Conservation (phyloP, 495 filamentous ascomycete genomes). For the Bathelium albidoporum region DNA sequence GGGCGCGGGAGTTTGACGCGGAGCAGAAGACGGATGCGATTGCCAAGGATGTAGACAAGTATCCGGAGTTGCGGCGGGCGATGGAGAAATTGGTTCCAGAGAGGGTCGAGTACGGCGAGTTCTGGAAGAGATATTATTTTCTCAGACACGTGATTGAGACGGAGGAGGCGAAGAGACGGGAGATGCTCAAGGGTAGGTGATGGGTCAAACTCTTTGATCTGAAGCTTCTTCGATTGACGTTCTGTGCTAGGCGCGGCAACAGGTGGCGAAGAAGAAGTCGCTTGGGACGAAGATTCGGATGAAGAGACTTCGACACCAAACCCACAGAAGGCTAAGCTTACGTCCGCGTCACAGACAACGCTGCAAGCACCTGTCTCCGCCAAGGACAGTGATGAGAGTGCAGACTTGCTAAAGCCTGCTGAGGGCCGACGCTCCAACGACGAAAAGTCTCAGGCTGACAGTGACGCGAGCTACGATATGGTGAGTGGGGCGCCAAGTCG, state of each 20-base stretch:
- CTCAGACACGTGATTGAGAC: constrained; percentile 85
- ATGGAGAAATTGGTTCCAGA: constrained; percentile 97
- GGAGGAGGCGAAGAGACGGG: constrained; percentile 83
- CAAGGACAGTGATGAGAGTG: constrained; percentile 21
- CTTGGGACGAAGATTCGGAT: constrained; percentile 75
- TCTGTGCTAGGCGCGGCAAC: constrained; percentile 38
- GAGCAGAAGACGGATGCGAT: constrained; percentile 82
- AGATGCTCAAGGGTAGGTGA: constrained; percentile 76
- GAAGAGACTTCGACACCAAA: constrained; percentile 44
- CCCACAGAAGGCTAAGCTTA: constrained; percentile 17
- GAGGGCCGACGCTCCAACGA: constrained; percentile 66
- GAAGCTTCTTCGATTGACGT: background rate
- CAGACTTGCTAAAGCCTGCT: constrained; percentile 30
- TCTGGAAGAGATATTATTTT: constrained; percentile 97
- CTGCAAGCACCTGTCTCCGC: constrained; percentile 19
- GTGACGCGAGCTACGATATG: constrained; percentile 88
- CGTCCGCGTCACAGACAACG: constrained; percentile 14
- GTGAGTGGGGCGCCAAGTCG: constrained; percentile 78
- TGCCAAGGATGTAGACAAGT: constrained; percentile 70
- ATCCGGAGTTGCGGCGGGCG: constrained; percentile 73
- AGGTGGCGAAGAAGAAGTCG: constrained; percentile 62
- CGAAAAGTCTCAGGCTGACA: constrained; percentile 75
- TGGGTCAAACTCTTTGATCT: background rate
- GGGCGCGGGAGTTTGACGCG: constrained; percentile 65
- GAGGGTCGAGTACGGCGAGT: constrained; percentile 72